These are phyloP conservation scores for Roridomyces roridus DNA, from an alignment of 768 basidiomycete species.

Conservation along the genomic window DNA sequence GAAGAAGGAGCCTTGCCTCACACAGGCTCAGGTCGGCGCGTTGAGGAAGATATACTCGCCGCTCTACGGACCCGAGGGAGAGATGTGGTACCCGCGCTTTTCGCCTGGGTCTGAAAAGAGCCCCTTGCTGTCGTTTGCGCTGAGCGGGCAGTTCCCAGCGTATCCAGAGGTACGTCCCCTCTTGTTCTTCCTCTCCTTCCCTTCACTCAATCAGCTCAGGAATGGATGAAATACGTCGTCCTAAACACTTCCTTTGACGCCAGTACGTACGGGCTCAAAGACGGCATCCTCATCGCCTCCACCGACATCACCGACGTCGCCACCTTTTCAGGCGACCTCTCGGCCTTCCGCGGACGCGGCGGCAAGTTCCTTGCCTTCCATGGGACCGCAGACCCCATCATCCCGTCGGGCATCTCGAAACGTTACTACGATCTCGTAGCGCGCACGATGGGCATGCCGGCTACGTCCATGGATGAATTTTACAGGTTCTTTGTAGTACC, in stretches of 20 bases:
- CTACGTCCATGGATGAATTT: slow-evolving; percentile 24
- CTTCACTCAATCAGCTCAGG: slow-evolving; percentile 1
- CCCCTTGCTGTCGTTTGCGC: background rate
- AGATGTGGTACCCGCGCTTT: too few species aligned
- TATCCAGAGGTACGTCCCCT: background rate
- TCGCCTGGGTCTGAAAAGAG: too few species aligned
- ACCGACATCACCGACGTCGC: slow-evolving; percentile 7
- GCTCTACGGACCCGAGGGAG: background rate
- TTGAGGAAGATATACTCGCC: slow-evolving; percentile 28
- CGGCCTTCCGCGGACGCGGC: slow-evolving; percentile 26
- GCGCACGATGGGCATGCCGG: slow-evolving; percentile 10
- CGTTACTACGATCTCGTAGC: slow-evolving; percentile 26
- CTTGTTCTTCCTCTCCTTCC: background rate
- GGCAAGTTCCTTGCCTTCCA: slow-evolving; percentile 34
- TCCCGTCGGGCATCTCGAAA: slow-evolving; percentile 28
- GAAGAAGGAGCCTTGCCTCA: slow-evolving; percentile 22
- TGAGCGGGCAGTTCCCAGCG: slow-evolving; percentile 1
- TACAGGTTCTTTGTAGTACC: slow-evolving; percentile 32
- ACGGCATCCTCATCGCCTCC: background rate
- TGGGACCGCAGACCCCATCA: slow-evolving; percentile 21
- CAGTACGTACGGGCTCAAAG: background rate
- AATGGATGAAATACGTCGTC: slow-evolving; percentile 17
- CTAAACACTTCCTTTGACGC: slow-evolving; percentile 13
- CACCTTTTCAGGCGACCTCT: slow-evolving; percentile 24
- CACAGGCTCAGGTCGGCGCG: slow-evolving; percentile 25